Conservation (phyloP, 2,329 filamentous ascomycete genomes). For the Penicillium paneum region DNA sequence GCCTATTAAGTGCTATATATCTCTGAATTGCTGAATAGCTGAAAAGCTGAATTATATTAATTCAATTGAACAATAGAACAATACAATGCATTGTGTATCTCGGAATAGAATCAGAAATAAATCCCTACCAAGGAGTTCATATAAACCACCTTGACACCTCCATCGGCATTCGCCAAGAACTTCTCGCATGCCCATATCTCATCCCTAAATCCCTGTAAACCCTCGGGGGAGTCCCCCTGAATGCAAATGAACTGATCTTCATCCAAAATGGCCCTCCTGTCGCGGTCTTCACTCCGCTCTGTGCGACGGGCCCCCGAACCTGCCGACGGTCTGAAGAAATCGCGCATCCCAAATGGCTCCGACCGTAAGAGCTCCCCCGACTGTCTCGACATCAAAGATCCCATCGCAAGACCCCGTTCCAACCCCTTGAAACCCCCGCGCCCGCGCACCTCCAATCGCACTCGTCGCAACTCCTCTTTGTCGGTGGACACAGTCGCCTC, state of each 20-base stretch:
- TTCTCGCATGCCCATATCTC: conserved; percentile 6
- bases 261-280: conserved; percentile 33
- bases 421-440: conserved; percentile 17
- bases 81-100: background rate
- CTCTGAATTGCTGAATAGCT: background rate
- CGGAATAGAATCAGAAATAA: background rate
- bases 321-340: conserved; percentile 22
- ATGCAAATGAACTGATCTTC: conserved; percentile 22
- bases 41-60: background rate
- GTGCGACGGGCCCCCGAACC: conserved; percentile 30
- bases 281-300: conserved; percentile 34
- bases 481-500: conserved; percentile 16
- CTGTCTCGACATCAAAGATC: conserved; percentile 27
- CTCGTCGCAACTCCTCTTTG: conserved; percentile 15
- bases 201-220: background rate
- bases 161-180: conserved; percentile 11
- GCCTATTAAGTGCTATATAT: background rate
- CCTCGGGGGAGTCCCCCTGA: conserved; percentile 6
- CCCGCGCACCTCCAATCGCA: conserved; percentile 13
- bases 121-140: background rate
- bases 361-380: conserved; percentile 34
- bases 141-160: background rate
- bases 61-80: background rate
- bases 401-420: conserved; percentile 1
- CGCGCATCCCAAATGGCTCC: conserved; percentile 21